phyloP scores from a whole-genome alignment of 169 alveolate species.

The Miamiensis avidus region DNA sequence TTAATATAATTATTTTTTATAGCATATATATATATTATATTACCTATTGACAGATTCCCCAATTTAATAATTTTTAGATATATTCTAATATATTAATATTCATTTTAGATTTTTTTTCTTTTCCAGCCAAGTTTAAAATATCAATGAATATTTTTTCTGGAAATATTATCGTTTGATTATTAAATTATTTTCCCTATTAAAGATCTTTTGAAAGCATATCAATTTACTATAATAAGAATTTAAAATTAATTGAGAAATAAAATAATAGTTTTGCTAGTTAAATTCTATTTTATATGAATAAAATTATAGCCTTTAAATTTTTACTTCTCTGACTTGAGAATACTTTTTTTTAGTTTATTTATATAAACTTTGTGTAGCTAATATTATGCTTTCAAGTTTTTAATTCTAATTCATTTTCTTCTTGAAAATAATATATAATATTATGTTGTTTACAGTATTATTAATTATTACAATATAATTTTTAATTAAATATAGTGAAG shows the following conservation, averaged over 20 bases:
- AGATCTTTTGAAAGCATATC: not conserved
- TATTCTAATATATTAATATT: not conserved
- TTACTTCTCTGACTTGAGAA: not conserved
- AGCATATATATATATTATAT: no score
- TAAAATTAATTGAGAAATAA: no score
- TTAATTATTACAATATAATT: no score
- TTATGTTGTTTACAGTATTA: no score
- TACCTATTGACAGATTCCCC: not conserved
- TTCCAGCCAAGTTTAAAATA: not conserved
- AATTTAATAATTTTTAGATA: no score
- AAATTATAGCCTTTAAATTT: not conserved
- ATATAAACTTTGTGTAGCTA: not conserved
- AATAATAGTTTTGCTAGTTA: not conserved
- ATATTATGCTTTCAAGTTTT: not conserved
- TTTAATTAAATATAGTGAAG: no score
- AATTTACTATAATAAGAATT: not conserved
- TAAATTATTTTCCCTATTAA: no score
- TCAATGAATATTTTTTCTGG: not conserved
- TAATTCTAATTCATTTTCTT: not conserved
- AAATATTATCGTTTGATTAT: no score
- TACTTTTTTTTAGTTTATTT: not conserved
- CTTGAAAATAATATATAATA: not conserved
- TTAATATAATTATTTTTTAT: no score
- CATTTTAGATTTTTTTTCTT: not conserved
- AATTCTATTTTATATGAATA: no score